Evolutionary conservation across 78 protist genomes (phyloP).

Genomic region (Paratrimastix pyriformis): DNA sequence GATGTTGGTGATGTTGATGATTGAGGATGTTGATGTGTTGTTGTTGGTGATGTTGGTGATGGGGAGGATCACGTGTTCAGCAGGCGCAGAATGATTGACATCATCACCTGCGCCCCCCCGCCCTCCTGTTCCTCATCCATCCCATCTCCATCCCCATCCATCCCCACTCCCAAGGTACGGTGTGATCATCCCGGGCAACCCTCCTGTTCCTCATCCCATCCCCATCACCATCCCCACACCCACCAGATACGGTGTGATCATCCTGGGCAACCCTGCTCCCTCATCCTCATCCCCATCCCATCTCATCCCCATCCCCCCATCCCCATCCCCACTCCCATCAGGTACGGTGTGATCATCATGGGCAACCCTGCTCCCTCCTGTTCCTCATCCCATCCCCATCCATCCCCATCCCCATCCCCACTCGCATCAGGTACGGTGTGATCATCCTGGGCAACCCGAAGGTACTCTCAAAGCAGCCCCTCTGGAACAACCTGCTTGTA

Average conservation of each 20-base stretch:
- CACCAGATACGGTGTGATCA: too few relatives aligned
- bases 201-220: constrained; percentile 93
- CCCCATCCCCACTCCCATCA: constrained; percentile 95
- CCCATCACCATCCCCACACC: constrained; percentile 95
- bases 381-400: constrained; percentile 93
- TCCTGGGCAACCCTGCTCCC: too few relatives aligned
- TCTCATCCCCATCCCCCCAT: constrained; percentile 97
- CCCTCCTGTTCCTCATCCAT: constrained; percentile 89
- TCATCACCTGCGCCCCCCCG: too few relatives aligned
- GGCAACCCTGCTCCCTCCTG: too few relatives aligned
- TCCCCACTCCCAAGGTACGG: too few relatives aligned
- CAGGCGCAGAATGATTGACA: too few relatives aligned
- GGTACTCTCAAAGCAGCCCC: constrained; percentile 72
- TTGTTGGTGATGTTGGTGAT: too few relatives aligned
- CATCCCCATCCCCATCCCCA: constrained; percentile 96
- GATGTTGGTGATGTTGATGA: too few relatives aligned
- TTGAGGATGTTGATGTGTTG: too few relatives aligned
- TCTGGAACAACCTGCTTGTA: constrained; percentile 89
- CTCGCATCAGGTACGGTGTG: constrained; percentile 92
- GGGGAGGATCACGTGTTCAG: too few relatives aligned
- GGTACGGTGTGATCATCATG: too few relatives aligned
- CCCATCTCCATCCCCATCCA: constrained; percentile 93
- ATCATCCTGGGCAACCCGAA: constrained; percentile 91
- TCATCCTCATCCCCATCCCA: constrained; percentile 87
- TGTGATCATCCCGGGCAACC: too few relatives aligned